Percentiles rank a stretch among this genome's conserved stretches.
Evolutionary conservation across 2,329 filamentous ascomycete genomes (phyloP).

Genomic region (Aaosphaeria arxii): DNA sequence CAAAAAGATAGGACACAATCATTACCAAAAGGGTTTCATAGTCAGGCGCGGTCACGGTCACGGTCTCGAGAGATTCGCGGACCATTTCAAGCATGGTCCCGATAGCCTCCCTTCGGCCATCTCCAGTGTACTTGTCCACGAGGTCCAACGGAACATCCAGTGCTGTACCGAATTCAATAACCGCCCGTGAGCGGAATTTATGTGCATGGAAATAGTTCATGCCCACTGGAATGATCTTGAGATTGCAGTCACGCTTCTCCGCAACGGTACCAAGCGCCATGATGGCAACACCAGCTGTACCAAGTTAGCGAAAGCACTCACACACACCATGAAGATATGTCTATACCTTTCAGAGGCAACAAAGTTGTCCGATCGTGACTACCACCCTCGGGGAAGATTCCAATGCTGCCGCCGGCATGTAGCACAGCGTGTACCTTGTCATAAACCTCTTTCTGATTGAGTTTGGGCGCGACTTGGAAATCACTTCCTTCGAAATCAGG

Average conservation of each 20-base stretch:
- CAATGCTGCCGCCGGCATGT: constrained; percentile 80
- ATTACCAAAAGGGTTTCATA: constrained; percentile 88
- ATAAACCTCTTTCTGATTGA: constrained; percentile 92
- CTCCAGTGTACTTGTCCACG: constrained; percentile 79
- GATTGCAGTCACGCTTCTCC: constrained; percentile 77
- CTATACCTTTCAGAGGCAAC: constrained; percentile 69
- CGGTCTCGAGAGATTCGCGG: constrained; percentile 78
- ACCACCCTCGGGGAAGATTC: constrained; percentile 95
- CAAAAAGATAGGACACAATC: background rate
- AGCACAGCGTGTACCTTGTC: constrained; percentile 86
- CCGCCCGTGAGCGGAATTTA: constrained; percentile 94
- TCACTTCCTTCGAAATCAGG: constrained; percentile 70
- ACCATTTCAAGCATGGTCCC: constrained; percentile 81
- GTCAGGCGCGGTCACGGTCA: constrained; percentile 88
- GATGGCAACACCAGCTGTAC: constrained; percentile 82
- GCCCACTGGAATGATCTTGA: constrained; percentile 93
- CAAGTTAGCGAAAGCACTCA: constrained; percentile 11
- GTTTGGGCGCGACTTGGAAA: constrained; percentile 87
- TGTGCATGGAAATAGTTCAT: constrained; percentile 99
- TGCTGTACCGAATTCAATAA: constrained; percentile 90
- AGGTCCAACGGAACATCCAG: constrained; percentile 80
- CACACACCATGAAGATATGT: background rate
- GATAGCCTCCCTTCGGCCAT: constrained; percentile 76
- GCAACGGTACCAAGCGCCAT: constrained; percentile 93
- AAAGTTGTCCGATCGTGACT: constrained; percentile 93